phyloP scores from a whole-genome alignment of 2,329 filamentous ascomycete species.

The Aaosphaeria arxii region DNA sequence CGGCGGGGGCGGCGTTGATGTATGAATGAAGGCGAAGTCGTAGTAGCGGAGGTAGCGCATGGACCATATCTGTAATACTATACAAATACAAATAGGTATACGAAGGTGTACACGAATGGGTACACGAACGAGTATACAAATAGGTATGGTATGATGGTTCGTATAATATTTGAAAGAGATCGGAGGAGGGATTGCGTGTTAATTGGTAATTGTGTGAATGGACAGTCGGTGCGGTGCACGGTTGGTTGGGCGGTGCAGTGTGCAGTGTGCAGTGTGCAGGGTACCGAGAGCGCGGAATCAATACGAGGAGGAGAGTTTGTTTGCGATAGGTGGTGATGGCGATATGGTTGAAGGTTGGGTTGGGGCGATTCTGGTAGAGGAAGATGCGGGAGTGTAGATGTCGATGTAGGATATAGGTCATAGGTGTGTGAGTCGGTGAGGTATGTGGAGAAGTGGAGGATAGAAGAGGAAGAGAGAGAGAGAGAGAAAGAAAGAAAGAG shows the following conservation, averaged over 20 bases:
- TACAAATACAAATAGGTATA: no score
- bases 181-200: no score
- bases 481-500: background rate
- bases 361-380: conserved; percentile 2
- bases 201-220: no score
- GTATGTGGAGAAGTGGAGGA: background rate
- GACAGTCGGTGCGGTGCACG: conserved; percentile 7
- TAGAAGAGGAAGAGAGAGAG: background rate
- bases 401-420: background rate
- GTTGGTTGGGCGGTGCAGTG: background rate
- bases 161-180: no score
- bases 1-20: no score
- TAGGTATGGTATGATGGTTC: no score
- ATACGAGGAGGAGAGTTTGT: background rate
- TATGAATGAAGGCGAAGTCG: conserved; percentile 2
- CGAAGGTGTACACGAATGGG: background rate
- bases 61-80: conserved; percentile 33
- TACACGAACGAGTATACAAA: background rate
- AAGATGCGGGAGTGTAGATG: background rate
- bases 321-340: conserved; percentile 1
- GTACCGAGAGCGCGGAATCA: conserved; percentile 25
- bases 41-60: conserved; percentile 21
- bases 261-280: background rate
- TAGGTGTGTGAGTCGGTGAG: background rate
- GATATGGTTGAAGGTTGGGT: conserved; percentile 12